These are phyloP conservation scores for Kwoniella pini DNA, from an alignment of 768 basidiomycete species.

Conservation along the genomic window DNA sequence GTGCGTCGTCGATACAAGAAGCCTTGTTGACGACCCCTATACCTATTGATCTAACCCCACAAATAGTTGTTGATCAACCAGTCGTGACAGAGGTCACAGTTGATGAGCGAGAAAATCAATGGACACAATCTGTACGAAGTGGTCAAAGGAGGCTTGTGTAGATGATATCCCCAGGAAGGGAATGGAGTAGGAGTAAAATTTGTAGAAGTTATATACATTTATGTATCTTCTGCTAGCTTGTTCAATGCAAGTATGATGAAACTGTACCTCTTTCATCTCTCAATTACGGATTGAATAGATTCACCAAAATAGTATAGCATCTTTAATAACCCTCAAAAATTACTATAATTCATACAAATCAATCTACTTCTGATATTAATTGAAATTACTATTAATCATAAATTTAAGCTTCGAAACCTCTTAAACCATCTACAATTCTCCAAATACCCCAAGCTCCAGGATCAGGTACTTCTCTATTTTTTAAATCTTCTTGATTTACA, in stretches of 20 bases:
- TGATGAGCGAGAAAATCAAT: constrained; percentile 16
- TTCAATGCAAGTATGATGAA: too few species aligned
- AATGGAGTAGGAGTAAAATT: too few species aligned
- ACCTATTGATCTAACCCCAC: constrained; percentile 18
- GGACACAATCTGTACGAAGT: constrained; percentile 17
- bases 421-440: constrained; percentile 44
- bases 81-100: not conserved
- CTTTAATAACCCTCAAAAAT: too few species aligned
- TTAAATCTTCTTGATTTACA: constrained; percentile 59
- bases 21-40: constrained; percentile 14
- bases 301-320: too few species aligned
- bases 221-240: too few species aligned
- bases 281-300: too few species aligned
- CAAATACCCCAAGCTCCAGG: constrained; percentile 88
- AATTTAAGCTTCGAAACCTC: constrained; percentile 34
- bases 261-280: too few species aligned
- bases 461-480: constrained; percentile 71
- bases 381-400: too few species aligned
- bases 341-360: too few species aligned
- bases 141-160: constrained; percentile 36
- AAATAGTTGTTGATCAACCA: constrained; percentile 14
- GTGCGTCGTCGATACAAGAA: constrained; percentile 11
- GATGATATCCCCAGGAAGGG: too few species aligned
- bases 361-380: too few species aligned
- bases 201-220: too few species aligned